These are phyloP conservation scores for Amesomyces nigricolor DNA, from an alignment of 2,329 filamentous ascomycete genomes.

Conservation along the genomic window DNA sequence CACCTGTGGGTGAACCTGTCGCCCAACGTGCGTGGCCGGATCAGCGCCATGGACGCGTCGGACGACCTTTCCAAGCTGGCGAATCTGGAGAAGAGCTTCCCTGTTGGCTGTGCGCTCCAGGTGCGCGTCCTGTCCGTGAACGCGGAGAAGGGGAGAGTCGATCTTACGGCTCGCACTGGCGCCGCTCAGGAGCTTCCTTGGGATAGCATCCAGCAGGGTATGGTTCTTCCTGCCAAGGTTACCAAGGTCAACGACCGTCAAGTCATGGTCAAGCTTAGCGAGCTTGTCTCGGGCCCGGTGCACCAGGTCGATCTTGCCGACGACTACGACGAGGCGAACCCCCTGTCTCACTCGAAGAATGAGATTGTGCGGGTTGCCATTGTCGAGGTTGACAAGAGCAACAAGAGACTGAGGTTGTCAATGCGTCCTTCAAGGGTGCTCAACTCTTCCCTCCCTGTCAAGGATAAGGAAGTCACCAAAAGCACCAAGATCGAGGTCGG, in stretches of 20 bases:
- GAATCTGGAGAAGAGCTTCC: constrained; percentile 74
- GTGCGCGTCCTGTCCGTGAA: constrained; percentile 75
- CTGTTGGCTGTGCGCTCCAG: constrained; percentile 80
- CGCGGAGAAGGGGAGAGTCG: constrained; percentile 65
- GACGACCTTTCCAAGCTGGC: constrained; percentile 77
- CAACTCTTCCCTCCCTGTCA: constrained; percentile 74
- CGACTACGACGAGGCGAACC: constrained; percentile 76
- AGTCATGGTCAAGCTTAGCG: constrained; percentile 78
- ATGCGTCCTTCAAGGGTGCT: constrained; percentile 81
- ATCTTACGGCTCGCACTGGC: constrained; percentile 69
- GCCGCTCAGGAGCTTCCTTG: constrained; percentile 57
- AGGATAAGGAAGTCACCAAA: constrained; percentile 72
- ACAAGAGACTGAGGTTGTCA: constrained; percentile 80
- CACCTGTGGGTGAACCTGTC: constrained; percentile 88
- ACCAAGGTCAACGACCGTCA: constrained; percentile 82
- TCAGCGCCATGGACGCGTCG: constrained; percentile 76
- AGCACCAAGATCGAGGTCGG: constrained; percentile 67
- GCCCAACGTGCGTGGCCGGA: constrained; percentile 77
- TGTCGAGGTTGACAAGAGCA: constrained; percentile 69
- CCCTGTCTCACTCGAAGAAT: constrained; percentile 70
- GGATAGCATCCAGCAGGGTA: constrained; percentile 67
- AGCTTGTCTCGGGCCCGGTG: constrained; percentile 71
- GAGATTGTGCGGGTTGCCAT: constrained; percentile 86
- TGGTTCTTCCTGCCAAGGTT: constrained; percentile 76
- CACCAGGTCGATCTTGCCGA: constrained; percentile 79